A percentile compares a stretch with the other conserved stretches of the same genome.
Conservation (phyloP, 1,139 yeast genomes). For the Scheffersomyces titani region DNA sequence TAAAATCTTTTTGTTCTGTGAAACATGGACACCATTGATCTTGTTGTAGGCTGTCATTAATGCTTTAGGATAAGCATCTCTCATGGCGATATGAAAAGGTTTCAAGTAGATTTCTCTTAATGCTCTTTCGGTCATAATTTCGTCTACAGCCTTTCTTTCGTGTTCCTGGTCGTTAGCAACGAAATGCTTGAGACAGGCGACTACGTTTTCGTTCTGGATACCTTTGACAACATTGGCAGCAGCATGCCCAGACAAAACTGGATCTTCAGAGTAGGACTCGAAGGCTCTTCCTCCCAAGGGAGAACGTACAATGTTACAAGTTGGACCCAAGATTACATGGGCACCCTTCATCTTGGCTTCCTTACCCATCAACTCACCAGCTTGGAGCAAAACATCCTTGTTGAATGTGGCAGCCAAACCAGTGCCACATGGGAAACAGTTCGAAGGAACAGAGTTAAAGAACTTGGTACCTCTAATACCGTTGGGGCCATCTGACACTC, state of each 20-base stretch:
- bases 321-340: constrained; percentile 55
- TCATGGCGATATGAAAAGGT: constrained; percentile 62
- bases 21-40: constrained; percentile 57
- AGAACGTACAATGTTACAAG: constrained; percentile 56
- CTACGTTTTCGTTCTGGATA: constrained; percentile 52
- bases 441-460: constrained; percentile 49
- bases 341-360: constrained; percentile 54
- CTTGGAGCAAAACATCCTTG: constrained; percentile 36
- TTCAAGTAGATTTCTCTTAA: constrained; percentile 59
- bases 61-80: constrained; percentile 50
- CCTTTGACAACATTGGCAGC: constrained; percentile 55
- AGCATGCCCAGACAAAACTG: constrained; percentile 53
- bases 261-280: constrained; percentile 66
- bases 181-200: constrained; percentile 60
- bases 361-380: constrained; percentile 49
- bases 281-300: constrained; percentile 69
- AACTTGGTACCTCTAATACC: constrained; percentile 55
- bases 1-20: constrained; percentile 45
- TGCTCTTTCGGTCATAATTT: constrained; percentile 56
- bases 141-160: constrained; percentile 50
- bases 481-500: constrained; percentile 53
- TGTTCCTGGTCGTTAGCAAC: constrained; percentile 64
- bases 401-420: constrained; percentile 23
- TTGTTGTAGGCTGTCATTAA: constrained; percentile 64
- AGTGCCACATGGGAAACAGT: constrained; percentile 47